These are phyloP conservation scores for Botryobasidium botryosum DNA, from an alignment of 768 basidiomycete species.

Conservation along the genomic window DNA sequence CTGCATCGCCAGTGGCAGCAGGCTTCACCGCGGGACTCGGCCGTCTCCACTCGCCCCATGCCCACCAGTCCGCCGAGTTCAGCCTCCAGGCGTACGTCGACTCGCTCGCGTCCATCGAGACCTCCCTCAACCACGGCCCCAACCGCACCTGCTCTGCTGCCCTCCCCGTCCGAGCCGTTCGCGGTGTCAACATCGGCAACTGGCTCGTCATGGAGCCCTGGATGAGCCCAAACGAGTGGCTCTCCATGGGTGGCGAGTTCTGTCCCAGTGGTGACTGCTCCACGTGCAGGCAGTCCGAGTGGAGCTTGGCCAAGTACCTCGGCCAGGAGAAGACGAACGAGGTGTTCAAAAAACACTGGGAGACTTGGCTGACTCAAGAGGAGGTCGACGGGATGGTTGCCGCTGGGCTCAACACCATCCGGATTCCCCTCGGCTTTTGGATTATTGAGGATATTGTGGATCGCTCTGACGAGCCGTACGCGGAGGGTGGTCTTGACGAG, in stretches of 20 bases:
- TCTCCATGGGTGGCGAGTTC: constrained; percentile 48
- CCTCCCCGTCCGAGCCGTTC: constrained; percentile 32
- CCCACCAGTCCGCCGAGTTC: not conserved
- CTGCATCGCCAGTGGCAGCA: too few species aligned
- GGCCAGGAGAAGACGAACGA: constrained; percentile 38
- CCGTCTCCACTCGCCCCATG: too few species aligned
- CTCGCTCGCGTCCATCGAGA: constrained; percentile 1
- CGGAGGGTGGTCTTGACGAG: constrained; percentile 48
- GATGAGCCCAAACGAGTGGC: constrained; percentile 74
- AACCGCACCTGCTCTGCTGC: constrained; percentile 23
- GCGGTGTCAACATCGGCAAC: constrained; percentile 50
- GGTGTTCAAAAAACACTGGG: constrained; percentile 48
- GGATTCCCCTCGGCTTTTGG: constrained; percentile 72
- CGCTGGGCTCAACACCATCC: constrained; percentile 55
- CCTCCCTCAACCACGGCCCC: not conserved
- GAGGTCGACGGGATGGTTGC: constrained; percentile 38
- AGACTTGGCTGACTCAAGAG: constrained; percentile 51
- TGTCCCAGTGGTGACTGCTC: constrained; percentile 46
- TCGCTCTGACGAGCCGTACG: constrained; percentile 40
- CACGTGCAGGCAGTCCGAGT: constrained; percentile 49
- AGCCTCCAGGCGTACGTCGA: not conserved
- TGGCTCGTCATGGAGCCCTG: constrained; percentile 63
- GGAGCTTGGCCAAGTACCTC: constrained; percentile 25
- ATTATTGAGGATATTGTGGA: constrained; percentile 58
- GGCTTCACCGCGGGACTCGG: not conserved